Conservation (phyloP, 352 stramenopile species). For the Phytophthora europaea region DNA sequence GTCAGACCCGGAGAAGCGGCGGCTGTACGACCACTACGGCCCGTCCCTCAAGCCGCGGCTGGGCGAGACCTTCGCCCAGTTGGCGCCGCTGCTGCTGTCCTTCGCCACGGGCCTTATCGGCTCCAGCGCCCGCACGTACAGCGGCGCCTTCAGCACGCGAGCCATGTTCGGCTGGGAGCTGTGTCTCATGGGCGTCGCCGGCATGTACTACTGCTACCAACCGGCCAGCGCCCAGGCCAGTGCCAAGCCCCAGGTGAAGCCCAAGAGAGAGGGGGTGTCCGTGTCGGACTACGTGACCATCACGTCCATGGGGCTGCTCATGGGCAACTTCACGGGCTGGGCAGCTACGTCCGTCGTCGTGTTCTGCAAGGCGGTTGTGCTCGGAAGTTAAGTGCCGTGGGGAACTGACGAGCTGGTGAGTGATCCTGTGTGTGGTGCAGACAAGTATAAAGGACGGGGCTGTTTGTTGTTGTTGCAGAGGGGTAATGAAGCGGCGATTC, state of each 20-base stretch:
- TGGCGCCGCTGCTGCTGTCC: constrained; percentile 74
- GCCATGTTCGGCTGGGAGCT: constrained; percentile 57
- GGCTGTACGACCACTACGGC: constrained; percentile 82
- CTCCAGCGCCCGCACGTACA: constrained; percentile 54
- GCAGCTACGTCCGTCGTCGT: constrained; percentile 58
- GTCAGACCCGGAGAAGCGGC: constrained; percentile 77
- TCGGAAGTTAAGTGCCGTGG: constrained; percentile 34
- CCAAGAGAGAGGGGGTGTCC: constrained; percentile 62
- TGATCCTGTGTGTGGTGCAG: constrained; percentile 17
- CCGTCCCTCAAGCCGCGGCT: constrained; percentile 66
- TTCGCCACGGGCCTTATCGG: constrained; percentile 65
- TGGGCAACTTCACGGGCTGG: constrained; percentile 75
- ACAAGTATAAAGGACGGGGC: constrained; percentile 24
- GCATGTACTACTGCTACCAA: constrained; percentile 71
- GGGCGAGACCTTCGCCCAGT: constrained; percentile 67
- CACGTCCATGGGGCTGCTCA: constrained; percentile 63
- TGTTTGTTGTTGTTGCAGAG: constrained; percentile 11
- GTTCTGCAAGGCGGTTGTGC: constrained; percentile 65
- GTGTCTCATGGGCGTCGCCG: constrained; percentile 61
- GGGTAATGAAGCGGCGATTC: neutral
- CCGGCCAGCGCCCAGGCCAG: constrained; percentile 3
- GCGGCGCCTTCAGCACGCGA: constrained; percentile 33
- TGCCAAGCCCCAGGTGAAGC: constrained; percentile 23
- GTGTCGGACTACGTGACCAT: constrained; percentile 80
- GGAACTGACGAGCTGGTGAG: neutral